Conservation (phyloP, 2,329 filamentous ascomycete genomes). For the Blastomyces emzantsi region DNA sequence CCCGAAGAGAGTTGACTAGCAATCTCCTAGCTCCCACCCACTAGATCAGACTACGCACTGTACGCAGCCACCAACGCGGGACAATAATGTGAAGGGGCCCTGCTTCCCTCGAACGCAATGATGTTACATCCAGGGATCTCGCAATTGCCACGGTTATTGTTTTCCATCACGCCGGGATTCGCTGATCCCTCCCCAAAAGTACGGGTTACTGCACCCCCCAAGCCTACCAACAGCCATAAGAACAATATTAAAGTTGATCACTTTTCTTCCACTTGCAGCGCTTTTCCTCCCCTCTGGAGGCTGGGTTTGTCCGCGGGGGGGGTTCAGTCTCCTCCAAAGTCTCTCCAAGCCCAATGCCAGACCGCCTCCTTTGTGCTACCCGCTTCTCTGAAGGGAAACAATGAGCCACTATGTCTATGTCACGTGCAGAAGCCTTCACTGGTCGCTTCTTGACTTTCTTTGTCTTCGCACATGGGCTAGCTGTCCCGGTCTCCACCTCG, state of each 20-base stretch:
- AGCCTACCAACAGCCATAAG: not conserved
- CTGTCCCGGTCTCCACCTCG: not conserved
- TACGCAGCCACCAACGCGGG: not conserved
- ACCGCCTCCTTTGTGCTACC: not conserved
- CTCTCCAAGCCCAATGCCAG: not conserved
- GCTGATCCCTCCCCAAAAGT: not conserved
- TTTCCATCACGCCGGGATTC: slow-evolving; percentile 3
- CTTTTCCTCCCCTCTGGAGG: not conserved
- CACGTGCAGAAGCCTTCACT: not conserved
- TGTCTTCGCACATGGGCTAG: not conserved
- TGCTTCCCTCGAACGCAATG: not conserved
- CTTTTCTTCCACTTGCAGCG: not conserved
- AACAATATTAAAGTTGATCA: not conserved
- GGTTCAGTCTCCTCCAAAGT: not conserved
- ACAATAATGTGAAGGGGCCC: not conserved
- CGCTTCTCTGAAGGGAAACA: not conserved
- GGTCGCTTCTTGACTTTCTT: not conserved
- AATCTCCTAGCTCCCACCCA: not conserved
- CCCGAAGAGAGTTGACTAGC: not conserved
- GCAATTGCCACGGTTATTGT: slow-evolving; percentile 4
- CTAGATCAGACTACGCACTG: not conserved
- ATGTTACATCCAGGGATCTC: not conserved
- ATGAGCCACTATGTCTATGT: not conserved
- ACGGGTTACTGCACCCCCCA: not conserved
- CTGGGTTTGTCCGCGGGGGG: not conserved